phyloP scores from a whole-genome alignment of 805 yeast species.

The Huiozyma sinensis region DNA sequence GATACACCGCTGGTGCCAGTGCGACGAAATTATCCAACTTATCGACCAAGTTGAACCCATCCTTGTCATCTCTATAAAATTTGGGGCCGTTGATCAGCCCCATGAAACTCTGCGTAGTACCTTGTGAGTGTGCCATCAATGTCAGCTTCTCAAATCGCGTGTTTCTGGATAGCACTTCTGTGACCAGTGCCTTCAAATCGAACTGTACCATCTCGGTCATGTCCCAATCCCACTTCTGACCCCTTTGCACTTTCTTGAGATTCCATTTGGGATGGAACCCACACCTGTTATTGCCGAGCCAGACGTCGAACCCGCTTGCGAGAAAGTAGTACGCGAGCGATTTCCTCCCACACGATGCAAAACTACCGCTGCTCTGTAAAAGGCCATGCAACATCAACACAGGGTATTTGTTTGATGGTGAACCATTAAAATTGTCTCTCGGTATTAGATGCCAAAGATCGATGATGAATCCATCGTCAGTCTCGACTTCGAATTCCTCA shows the following conservation, averaged over 20 bases:
- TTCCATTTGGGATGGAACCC: slow-evolving; percentile 69
- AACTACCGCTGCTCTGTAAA: slow-evolving; percentile 79
- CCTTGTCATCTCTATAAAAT: slow-evolving; percentile 13
- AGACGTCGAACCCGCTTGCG: slow-evolving; percentile 63
- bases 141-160: slow-evolving; percentile 38
- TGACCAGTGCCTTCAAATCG: slow-evolving; percentile 68
- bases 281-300: slow-evolving; percentile 88
- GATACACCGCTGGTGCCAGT: slow-evolving; percentile 85
- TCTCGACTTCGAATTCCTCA: slow-evolving; percentile 47
- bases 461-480: slow-evolving; percentile 74
- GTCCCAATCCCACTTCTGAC: slow-evolving; percentile 85
- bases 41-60: slow-evolving; percentile 33
- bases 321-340: slow-evolving; percentile 55
- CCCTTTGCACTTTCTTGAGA: slow-evolving; percentile 11
- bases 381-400: slow-evolving; percentile 76
- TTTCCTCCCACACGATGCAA: slow-evolving; percentile 68
- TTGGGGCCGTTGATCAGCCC: slow-evolving; percentile 42
- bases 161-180: slow-evolving; percentile 37
- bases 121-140: slow-evolving; percentile 82
- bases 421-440: slow-evolving; percentile 7
- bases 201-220: slow-evolving; percentile 67
- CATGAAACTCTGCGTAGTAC: slow-evolving; percentile 76
- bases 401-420: slow-evolving; percentile 38
- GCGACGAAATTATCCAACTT: slow-evolving; percentile 63
- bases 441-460: slow-evolving; percentile 40